Evolutionary conservation across 257 asterid genomes (phyloP).

Genomic region (Craterostigma plantagineum): DNA sequence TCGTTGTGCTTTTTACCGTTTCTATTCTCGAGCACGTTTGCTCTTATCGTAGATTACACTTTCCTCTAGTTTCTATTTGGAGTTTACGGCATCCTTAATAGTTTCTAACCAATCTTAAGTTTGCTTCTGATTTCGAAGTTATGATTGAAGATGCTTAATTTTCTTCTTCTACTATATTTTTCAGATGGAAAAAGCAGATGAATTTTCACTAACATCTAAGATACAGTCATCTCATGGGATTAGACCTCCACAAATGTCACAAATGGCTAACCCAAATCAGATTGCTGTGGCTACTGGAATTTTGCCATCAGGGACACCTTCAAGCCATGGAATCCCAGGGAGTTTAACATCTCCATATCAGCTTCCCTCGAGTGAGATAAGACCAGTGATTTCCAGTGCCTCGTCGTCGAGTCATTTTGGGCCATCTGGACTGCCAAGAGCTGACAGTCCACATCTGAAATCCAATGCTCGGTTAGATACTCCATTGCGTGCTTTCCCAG

Average conservation of each 20-base stretch:
- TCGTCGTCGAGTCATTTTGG: slow-evolving; percentile 34
- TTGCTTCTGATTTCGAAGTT: background rate
- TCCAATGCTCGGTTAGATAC: too few relatives aligned
- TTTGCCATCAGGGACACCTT: too few relatives aligned
- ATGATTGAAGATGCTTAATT: background rate
- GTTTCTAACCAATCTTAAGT: background rate
- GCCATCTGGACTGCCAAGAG: too few relatives aligned
- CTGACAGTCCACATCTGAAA: slow-evolving; percentile 43
- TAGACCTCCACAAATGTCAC: too few relatives aligned
- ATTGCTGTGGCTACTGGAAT: slow-evolving; percentile 31
- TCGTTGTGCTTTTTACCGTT: too few relatives aligned
- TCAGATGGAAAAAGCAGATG: slow-evolving; percentile 74
- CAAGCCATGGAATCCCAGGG: slow-evolving; percentile 27
- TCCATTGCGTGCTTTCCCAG: slow-evolving; percentile 36
- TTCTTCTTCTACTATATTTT: slow-evolving; percentile 3
- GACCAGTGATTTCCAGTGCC: slow-evolving; percentile 36
- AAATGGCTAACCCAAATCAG: slow-evolving; percentile 14
- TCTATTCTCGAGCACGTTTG: too few relatives aligned
- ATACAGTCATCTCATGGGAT: slow-evolving; percentile 24
- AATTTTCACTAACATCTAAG: slow-evolving; percentile 28
- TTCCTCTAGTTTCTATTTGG: too few relatives aligned
- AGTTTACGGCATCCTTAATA: background rate
- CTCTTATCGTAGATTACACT: too few relatives aligned
- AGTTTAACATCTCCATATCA: slow-evolving; percentile 45
- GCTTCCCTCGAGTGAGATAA: slow-evolving; percentile 83